Conservation (phyloP, 768 basidiomycete genomes). For the Amanita pseudoporphyria region DNA sequence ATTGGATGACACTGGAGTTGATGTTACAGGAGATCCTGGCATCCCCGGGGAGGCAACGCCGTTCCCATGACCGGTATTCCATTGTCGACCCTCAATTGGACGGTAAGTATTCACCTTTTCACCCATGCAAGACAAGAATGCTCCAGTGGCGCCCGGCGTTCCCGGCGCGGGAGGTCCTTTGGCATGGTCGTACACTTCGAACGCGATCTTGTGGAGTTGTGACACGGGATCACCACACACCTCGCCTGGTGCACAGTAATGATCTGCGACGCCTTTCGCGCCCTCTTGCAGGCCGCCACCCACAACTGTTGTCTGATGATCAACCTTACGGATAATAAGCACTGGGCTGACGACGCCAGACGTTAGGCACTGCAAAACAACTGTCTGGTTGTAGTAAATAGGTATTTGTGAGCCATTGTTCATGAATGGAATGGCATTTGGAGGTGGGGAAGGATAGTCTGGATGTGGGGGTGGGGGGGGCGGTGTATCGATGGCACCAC, state of each 20-base stretch:
- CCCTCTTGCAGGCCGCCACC: constrained; percentile 89
- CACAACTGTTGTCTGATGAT: constrained; percentile 81
- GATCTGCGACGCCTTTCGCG: constrained; percentile 75
- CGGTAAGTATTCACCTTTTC: constrained; percentile 91
- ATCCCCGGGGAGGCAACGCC: constrained; percentile 48
- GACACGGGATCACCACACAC: constrained; percentile 91
- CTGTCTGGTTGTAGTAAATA: constrained; percentile 94
- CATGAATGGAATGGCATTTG: constrained; percentile 81
- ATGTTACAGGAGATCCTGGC: constrained; percentile 62
- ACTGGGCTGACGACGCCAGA: constrained; percentile 93
- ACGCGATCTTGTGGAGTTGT: constrained; percentile 92
- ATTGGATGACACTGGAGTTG: constrained; percentile 45
- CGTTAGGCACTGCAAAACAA: constrained; percentile 88
- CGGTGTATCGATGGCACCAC: constrained; percentile 65
- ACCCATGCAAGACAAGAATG: constrained; percentile 86
- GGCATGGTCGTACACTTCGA: constrained; percentile 74
- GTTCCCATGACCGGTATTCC: constrained; percentile 41
- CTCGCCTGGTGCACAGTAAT: constrained; percentile 77
- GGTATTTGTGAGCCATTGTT: constrained; percentile 80
- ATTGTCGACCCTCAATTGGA: constrained; percentile 73
- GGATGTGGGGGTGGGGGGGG: constrained; percentile 77
- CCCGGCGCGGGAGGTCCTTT: constrained; percentile 67
- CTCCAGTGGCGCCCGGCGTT: constrained; percentile 68
- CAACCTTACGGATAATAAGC: constrained; percentile 89
- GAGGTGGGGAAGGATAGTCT: constrained; percentile 87